These are phyloP conservation scores for Ustilago shanxiensis DNA, from an alignment of 1,284 basidiomycete species.

Conservation along the genomic window DNA sequence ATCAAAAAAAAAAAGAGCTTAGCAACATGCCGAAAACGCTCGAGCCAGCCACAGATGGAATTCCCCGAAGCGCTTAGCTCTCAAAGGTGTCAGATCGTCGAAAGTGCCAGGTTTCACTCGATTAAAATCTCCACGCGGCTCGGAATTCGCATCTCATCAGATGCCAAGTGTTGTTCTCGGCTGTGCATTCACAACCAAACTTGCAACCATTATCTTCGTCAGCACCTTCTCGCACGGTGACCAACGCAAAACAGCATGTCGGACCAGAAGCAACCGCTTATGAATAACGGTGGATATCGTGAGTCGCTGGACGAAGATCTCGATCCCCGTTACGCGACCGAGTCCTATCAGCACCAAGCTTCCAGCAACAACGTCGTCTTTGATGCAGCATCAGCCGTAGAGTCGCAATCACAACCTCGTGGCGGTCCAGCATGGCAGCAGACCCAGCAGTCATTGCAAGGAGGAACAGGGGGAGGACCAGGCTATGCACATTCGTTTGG, in stretches of 20 bases:
- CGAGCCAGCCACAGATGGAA: too few species aligned
- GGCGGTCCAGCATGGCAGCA: constrained; percentile 26
- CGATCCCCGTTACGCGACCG: constrained; percentile 60
- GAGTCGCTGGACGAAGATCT: constrained; percentile 52
- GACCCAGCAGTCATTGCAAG: constrained; percentile 1
- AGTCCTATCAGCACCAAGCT: constrained; percentile 54
- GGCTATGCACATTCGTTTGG: constrained; percentile 35
- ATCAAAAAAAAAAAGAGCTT: not conserved
- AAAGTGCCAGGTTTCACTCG: too few species aligned
- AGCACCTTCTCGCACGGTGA: too few species aligned
- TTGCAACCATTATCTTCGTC: not conserved
- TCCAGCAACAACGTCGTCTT: constrained; percentile 43
- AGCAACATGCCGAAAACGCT: not conserved
- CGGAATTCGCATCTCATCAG: constrained; percentile 8
- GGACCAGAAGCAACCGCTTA: constrained; percentile 42
- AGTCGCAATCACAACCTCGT: constrained; percentile 32
- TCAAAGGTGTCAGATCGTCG: too few species aligned
- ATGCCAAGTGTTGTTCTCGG: constrained; percentile 5
- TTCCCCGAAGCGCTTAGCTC: too few species aligned
- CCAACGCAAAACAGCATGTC: constrained; percentile 21
- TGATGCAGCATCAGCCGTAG: constrained; percentile 41
- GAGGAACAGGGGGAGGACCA: constrained; percentile 9
- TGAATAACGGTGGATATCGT: constrained; percentile 33
- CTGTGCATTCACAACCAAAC: not conserved
- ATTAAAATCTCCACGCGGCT: constrained; percentile 5